Percentiles rank a stretch among this genome's conserved stretches.
Evolutionary conservation across 2,329 filamentous ascomycete species (phyloP).

Genomic region (Juglanconis sp.): DNA sequence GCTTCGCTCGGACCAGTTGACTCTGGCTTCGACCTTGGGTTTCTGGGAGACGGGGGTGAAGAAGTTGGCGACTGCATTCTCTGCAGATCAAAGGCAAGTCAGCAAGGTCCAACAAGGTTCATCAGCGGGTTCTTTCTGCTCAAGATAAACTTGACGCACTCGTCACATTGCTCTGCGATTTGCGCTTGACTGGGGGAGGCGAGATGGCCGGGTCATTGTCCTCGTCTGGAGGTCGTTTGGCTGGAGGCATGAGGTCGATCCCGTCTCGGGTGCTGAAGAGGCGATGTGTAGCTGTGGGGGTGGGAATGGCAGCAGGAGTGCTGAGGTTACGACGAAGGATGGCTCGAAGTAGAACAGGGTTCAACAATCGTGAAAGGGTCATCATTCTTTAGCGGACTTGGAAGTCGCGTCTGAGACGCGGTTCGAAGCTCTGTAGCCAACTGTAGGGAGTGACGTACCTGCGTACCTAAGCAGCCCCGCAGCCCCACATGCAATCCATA

Average conservation of each 20-base stretch:
- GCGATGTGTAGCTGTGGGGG: too few relatives aligned
- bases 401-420: too few relatives aligned
- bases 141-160: constrained; percentile 33
- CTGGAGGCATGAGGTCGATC: constrained; percentile 1
- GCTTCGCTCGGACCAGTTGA: constrained; percentile 68
- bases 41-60: constrained; percentile 87
- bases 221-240: constrained; percentile 23
- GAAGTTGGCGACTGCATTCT: constrained; percentile 73
- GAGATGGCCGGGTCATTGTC: constrained; percentile 42
- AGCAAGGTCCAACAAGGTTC: constrained; percentile 7
- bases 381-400: too few relatives aligned
- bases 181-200: constrained; percentile 52
- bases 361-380: too few relatives aligned
- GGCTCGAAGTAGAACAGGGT: too few relatives aligned
- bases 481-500: too few relatives aligned
- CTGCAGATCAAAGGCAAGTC: constrained; percentile 35
- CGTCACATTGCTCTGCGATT: constrained; percentile 49
- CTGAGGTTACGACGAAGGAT: too few relatives aligned
- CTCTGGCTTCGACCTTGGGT: constrained; percentile 61
- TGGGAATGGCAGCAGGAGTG: too few relatives aligned
- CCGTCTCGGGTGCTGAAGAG: too few relatives aligned
- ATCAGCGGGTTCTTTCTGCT: background rate
- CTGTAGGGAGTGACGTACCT: too few relatives aligned
- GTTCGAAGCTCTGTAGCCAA: too few relatives aligned
- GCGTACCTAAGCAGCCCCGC: too few relatives aligned